Conservation (phyloP, 495 filamentous ascomycete genomes). For the Talaromyces nanjingensis region DNA sequence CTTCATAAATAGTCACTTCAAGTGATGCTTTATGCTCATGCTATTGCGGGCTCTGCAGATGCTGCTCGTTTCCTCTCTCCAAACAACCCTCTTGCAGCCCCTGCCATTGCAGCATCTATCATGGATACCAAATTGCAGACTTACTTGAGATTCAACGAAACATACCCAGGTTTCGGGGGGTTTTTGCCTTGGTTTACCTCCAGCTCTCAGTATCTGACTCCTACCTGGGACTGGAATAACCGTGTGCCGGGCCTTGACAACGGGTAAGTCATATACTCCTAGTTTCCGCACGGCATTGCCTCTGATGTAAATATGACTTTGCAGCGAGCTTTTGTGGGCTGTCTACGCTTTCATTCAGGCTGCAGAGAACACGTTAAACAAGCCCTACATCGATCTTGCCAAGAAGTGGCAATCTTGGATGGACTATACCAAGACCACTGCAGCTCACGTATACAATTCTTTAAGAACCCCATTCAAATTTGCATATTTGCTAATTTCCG, state of each 20-base stretch:
- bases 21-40: constrained; percentile 30
- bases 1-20: constrained; percentile 15
- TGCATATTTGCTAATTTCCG: background rate
- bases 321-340: constrained; percentile 26
- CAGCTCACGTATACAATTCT: constrained; percentile 13
- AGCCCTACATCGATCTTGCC: constrained; percentile 18
- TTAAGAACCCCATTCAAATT: background rate
- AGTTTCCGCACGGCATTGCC: background rate
- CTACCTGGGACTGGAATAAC: constrained; percentile 26
- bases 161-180: constrained; percentile 28
- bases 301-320: background rate
- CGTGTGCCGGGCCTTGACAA: constrained; percentile 27
- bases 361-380: constrained; percentile 15
- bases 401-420: constrained; percentile 27
- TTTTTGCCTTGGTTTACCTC: constrained; percentile 26
- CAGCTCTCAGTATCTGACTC: constrained; percentile 16
- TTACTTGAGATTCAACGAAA: constrained; percentile 29
- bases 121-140: constrained; percentile 26
- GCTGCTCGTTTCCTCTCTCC: constrained; percentile 25
- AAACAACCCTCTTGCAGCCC: constrained; percentile 15
- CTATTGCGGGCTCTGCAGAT: constrained; percentile 19
- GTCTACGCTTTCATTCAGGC: constrained; percentile 27
- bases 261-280: constrained; percentile 15
- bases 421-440: constrained; percentile 27
- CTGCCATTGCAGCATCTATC: constrained; percentile 19